Evolutionary conservation across 352 stramenopile species (phyloP).

Genomic region (Pythium sp.): DNA sequence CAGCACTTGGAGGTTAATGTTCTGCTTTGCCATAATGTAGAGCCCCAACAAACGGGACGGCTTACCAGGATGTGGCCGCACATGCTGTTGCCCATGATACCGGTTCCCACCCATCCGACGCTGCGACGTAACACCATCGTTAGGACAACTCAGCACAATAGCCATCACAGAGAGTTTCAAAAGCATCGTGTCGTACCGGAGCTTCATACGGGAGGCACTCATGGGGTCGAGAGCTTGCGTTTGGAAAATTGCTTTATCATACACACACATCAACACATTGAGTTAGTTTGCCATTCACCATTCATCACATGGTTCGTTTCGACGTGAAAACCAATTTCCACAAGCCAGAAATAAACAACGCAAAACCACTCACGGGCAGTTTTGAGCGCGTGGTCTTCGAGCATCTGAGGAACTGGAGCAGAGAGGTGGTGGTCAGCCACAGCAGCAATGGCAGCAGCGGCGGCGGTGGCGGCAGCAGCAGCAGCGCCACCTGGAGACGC

Average conservation of each 20-base stretch:
- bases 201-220: conserved; percentile 50
- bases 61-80: conserved; percentile 81
- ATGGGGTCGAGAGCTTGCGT: conserved; percentile 59
- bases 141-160: neutral
- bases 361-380: conserved; percentile 31
- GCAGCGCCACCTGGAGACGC: conserved; percentile 13
- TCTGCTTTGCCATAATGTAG: no score
- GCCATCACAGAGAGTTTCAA: neutral
- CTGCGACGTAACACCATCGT: conserved; percentile 21
- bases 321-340: neutral
- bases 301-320: neutral
- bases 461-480: conserved; percentile 23
- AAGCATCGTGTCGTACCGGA: conserved; percentile 30
- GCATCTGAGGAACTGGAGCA: conserved; percentile 22
- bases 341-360: neutral
- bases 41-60: neutral
- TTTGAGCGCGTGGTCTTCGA: conserved; percentile 64
- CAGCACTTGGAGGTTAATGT: neutral
- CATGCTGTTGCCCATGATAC: conserved; percentile 90
- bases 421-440: conserved; percentile 29
- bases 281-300: neutral
- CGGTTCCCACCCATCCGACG: conserved; percentile 84
- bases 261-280: neutral
- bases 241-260: conserved; percentile 48
- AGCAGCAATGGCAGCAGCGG: conserved; percentile 20